Evolutionary conservation across 2,329 filamentous ascomycete species (phyloP), one percentile per base, ranked within the genome.

Genomic region (Leptoxyphium fumago): DNA sequence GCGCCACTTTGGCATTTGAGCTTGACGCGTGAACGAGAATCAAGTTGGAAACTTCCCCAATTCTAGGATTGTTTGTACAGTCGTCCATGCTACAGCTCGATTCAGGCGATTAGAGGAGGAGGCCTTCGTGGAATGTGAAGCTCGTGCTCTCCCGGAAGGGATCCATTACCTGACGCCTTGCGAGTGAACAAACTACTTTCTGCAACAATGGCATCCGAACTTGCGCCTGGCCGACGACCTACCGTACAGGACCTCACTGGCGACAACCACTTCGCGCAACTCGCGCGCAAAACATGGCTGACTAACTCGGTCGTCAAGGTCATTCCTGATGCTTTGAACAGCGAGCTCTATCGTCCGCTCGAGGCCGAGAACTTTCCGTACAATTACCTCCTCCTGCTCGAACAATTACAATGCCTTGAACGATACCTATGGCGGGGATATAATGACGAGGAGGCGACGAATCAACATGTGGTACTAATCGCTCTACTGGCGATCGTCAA

Each of bases 391-490:
- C 69, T 94, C 50, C 75, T 84, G 21, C 72, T 98, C 44, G 91
- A 98, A 65, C 89, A 87, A 54, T 66, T 96, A 54, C 91, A 95
- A 67, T 78, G 88, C 38, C 66, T 98, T 46, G 91, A 98, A 63
- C 83, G 85, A 58, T 96, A 94, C 60, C 73, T 98, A 26, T 98
- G 91, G 91, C 91, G 91, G 39, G 85, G 83, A 42, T 98, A 93
- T 61, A 79, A 75, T 10, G 51, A 59, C 13, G 84, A 94, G 50
- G 80, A 91, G 55, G 78, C 86, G 3, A 94, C 89, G 29, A 93
- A 98, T 61, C 81, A 87, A 57, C 89, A 98, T 61, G 82, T 95
- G 43, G 70, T 96, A 29, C 71, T 98, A 49, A 78, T 96, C 56
- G 83, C 83, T 13, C 65, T 95, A 49, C 80, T 98, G 55, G 75